Evolutionary conservation across 257 asterid species (phyloP).

Genomic region (Ophiorrhiza pumila): DNA sequence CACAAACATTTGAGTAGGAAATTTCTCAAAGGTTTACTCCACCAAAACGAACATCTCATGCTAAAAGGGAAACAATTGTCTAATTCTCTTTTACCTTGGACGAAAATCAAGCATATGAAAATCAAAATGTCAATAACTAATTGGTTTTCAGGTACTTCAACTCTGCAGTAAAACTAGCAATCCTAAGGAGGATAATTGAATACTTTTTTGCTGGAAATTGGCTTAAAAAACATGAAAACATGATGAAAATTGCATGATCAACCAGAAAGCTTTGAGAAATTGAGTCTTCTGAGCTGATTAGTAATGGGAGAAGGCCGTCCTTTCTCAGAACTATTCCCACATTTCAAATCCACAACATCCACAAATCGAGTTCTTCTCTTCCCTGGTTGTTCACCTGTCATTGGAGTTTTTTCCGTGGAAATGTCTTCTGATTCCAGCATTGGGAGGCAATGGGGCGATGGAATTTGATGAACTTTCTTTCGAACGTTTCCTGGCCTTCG

Average conservation of each 20-base stretch:
- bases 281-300: slow-evolving; percentile 23
- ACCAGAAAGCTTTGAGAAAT: slow-evolving; percentile 29
- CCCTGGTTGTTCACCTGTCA: background rate
- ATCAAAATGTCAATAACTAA: too few species aligned
- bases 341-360: slow-evolving; percentile 26
- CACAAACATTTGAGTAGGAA: too few species aligned
- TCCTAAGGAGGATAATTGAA: too few species aligned
- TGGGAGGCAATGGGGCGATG: slow-evolving; percentile 22
- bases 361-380: slow-evolving; percentile 20
- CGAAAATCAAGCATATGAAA: too few species aligned
- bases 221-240: background rate
- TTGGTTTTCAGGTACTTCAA: too few species aligned
- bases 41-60: too few species aligned
- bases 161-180: too few species aligned
- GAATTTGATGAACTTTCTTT: slow-evolving; percentile 5
- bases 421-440: slow-evolving; percentile 25
- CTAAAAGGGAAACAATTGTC: too few species aligned
- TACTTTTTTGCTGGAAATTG: background rate
- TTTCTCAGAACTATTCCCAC: slow-evolving; percentile 19
- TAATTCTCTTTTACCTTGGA: too few species aligned
- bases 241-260: background rate
- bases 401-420: slow-evolving; percentile 17
- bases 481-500: background rate
- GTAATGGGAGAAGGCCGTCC: slow-evolving; percentile 19
- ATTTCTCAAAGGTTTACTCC: too few species aligned